Percentiles rank a stretch among this genome's conserved stretches.
phyloP scores from a whole-genome alignment of 495 filamentous ascomycete genomes.

The Penicillium dipodomyicola region DNA sequence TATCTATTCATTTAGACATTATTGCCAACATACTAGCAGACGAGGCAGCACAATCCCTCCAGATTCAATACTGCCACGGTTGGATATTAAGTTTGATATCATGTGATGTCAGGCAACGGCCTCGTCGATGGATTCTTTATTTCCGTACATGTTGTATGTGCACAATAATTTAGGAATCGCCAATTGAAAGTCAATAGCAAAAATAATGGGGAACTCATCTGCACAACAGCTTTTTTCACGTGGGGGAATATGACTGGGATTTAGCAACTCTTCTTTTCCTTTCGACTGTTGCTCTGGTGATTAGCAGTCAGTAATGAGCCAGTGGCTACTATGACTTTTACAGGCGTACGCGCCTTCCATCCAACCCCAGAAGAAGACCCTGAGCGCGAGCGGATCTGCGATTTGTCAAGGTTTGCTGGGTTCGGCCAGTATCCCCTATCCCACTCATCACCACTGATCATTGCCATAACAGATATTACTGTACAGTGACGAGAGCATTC shows the following conservation, averaged over 20 bases:
- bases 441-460: slow-evolving; percentile 1
- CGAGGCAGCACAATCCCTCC: too few relatives aligned
- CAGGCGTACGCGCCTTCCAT: slow-evolving; percentile 16
- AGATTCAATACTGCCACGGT: too few relatives aligned
- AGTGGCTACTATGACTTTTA: slow-evolving; percentile 12
- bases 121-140: too few relatives aligned
- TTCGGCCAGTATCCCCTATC: background rate
- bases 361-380: slow-evolving; percentile 14
- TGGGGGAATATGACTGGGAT: background rate
- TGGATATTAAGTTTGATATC: too few relatives aligned
- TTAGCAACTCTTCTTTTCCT: background rate
- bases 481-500: slow-evolving; percentile 21
- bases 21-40: background rate
- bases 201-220: background rate
- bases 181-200: background rate
- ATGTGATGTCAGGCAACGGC: too few relatives aligned
- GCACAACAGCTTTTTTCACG: too few relatives aligned
- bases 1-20: background rate
- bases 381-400: slow-evolving; percentile 25
- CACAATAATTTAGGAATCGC: too few relatives aligned
- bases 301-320: background rate
- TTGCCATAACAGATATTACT: slow-evolving; percentile 31
- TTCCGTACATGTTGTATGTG: too few relatives aligned
- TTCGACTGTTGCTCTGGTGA: background rate
- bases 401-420: slow-evolving; percentile 22